These are phyloP conservation scores for Herpotrichia juniperi DNA, from an alignment of 2,329 filamentous ascomycete genomes.

Conservation along the genomic window DNA sequence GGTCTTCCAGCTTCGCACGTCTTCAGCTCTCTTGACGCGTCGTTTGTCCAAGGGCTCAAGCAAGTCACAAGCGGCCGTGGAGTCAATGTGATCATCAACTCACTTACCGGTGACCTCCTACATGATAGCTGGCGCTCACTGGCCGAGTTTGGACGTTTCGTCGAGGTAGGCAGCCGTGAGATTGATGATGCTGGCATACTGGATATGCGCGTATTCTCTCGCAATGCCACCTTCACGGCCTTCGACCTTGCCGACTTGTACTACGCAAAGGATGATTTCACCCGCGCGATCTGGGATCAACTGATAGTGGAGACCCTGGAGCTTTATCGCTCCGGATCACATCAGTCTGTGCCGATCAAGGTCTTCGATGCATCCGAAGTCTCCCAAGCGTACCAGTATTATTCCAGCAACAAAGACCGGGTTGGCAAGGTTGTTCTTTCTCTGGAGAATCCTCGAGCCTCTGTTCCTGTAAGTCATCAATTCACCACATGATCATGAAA, in stretches of 20 bases:
- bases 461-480: not conserved
- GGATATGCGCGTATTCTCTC: slow-evolving; percentile 17
- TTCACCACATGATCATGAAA: not conserved
- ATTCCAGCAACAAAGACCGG: not conserved
- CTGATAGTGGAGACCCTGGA: not conserved
- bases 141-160: slow-evolving; percentile 16
- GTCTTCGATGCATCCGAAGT: not conserved
- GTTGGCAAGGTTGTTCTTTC: not conserved
- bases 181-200: slow-evolving; percentile 8
- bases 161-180: slow-evolving; percentile 30
- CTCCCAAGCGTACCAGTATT: not conserved
- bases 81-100: slow-evolving; percentile 43
- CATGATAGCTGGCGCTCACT: slow-evolving; percentile 44
- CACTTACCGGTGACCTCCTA: slow-evolving; percentile 28
- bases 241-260: slow-evolving; percentile 16
- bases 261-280: not conserved
- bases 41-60: slow-evolving; percentile 6
- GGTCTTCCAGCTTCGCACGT: slow-evolving; percentile 35
- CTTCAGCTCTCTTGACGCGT: slow-evolving; percentile 31
- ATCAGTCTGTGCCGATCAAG: not conserved
- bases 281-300: not conserved
- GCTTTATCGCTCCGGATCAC: not conserved
- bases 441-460: not conserved
- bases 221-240: slow-evolving; percentile 15
- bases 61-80: slow-evolving; percentile 28